These are phyloP conservation scores for Kwoniella dejecticola DNA, from an alignment of 768 basidiomycete genomes.

Conservation along the genomic window DNA sequence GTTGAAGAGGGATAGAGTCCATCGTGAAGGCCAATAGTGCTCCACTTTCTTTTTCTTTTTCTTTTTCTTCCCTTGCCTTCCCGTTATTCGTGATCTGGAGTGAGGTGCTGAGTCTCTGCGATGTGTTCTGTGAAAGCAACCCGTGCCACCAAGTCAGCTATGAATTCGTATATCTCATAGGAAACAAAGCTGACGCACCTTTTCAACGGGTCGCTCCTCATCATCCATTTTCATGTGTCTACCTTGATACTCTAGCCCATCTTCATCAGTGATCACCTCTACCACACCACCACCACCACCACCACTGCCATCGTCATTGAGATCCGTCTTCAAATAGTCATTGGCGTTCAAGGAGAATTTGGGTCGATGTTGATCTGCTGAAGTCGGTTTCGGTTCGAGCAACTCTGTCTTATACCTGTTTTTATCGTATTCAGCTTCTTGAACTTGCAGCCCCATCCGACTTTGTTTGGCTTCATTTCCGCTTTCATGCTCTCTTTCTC, in stretches of 20 bases:
- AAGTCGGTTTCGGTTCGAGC: neutral
- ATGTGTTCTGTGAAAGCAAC: too few species aligned
- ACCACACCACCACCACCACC: neutral
- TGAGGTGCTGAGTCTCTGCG: too few species aligned
- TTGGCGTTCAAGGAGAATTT: neutral
- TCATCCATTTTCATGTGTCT: too few species aligned
- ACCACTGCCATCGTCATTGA: neutral
- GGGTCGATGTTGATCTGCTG: neutral
- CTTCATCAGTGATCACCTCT: constrained; percentile 9
- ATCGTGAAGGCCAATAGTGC: too few species aligned
- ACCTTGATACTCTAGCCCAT: neutral
- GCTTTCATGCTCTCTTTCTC: too few species aligned
- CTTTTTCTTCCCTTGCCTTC: neutral
- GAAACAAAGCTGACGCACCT: too few species aligned
- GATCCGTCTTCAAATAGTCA: neutral
- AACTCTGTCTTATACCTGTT: neutral
- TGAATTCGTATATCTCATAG: too few species aligned
- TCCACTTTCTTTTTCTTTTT: too few species aligned
- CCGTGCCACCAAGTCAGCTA: too few species aligned
- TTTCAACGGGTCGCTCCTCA: too few species aligned
- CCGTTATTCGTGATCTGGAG: too few species aligned
- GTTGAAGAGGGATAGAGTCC: neutral
- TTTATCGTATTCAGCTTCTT: neutral
- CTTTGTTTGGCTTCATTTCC: neutral
- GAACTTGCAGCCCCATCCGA: too few species aligned